Evolutionary conservation across 345 rosid species (phyloP), one percentile per base, ranked within the genome.

Genomic region (Cardamine chenopodiifolia): DNA sequence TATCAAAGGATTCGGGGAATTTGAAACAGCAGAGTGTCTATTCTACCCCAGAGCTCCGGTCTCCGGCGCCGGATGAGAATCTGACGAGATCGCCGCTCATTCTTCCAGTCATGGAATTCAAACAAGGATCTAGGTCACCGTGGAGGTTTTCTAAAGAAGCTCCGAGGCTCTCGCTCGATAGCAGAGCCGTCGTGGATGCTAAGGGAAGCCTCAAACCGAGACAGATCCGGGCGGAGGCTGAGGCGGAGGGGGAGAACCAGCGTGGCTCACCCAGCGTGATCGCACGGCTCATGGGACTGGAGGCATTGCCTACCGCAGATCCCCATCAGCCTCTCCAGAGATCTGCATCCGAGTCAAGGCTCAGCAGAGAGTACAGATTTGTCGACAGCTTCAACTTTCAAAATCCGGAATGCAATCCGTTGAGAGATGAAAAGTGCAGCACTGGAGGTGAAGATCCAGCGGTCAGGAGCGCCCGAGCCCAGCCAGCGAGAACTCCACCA

Each of bases 121-220:
- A 82, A 73, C 87, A 85, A 79, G 86, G 87, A 45, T 57, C 68
- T 12, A 54, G 28, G 63, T 75, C 90, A 35, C 75, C 97, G 1
- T 85, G 98, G 99, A 92, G 87, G 84, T 88, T 86, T 84, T 85
- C 85, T 28, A 95, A 85, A 73, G 99, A 90, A 74, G 89, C 96
- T 72, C 99, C 99, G 2, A 79, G 99, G 69, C 94, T 95, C 10
- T 95, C 99, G 5, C 97, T 95, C n/a, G 99, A 95, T 29, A 95
- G 99, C 84, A 85, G 98, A 72, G 97, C 97, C 13, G 80, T 86
- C 1, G 87, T 93, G 34, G 97, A 92, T 48, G 93, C 93, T 2
- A 95, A 85, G 48, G 99, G 98, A 63, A 81, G 85, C 81, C 93
- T 95, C 57, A 89, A 89, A 47, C 89, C 96, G 1, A 89, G 95